These are phyloP conservation scores for Pezicula neosporulosa DNA, from an alignment of 2,329 filamentous ascomycete genomes.

Conservation along the genomic window DNA sequence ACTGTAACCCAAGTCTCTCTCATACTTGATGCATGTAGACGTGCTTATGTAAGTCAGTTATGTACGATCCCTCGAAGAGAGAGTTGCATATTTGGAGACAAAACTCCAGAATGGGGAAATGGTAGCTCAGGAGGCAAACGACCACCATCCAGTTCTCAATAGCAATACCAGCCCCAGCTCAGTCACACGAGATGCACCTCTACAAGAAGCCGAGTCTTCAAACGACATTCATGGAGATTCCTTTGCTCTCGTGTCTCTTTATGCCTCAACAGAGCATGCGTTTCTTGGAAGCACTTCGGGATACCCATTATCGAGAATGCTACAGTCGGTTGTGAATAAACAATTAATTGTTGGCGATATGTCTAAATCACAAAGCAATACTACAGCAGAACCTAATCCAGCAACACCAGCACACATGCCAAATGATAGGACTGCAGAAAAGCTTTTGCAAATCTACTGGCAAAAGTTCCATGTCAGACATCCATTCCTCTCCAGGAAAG, in stretches of 20 bases:
- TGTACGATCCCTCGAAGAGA: neutral
- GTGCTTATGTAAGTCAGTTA: neutral
- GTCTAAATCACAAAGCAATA: neutral
- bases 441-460: neutral
- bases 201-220: neutral
- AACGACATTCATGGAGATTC: neutral
- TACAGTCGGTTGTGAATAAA: neutral
- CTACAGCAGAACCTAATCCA: neutral
- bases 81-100: neutral
- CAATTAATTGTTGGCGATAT: neutral
- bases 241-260: neutral
- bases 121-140: neutral
- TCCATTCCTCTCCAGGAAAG: neutral
- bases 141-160: neutral
- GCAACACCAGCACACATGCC: neutral
- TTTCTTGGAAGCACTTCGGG: slow-evolving; percentile 1
- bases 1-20: neutral
- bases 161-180: neutral
- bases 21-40: neutral
- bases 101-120: neutral
- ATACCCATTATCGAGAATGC: neutral
- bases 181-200: neutral
- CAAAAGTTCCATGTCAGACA: neutral
- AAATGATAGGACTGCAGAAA: neutral
- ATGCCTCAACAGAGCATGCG: neutral